Evolutionary conservation across 1,284 basidiomycete species (phyloP).

Genomic region (Puccinia sorghi): DNA sequence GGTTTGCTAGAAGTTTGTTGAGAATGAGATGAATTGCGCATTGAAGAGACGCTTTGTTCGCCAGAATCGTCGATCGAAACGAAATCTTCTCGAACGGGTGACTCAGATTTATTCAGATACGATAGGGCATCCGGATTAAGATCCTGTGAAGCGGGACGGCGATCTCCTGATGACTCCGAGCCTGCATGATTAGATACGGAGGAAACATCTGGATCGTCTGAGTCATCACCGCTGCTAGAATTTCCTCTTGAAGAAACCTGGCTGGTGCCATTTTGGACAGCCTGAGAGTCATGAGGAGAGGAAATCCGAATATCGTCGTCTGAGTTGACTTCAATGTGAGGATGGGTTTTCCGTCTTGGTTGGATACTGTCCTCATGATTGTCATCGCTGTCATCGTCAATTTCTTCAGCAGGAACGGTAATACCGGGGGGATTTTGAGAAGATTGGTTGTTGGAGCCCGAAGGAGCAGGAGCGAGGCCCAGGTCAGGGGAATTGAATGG

Average conservation of each 20-base stretch:
- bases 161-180: constrained; percentile 2
- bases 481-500: background rate
- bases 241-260: background rate
- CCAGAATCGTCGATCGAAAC: constrained; percentile 15
- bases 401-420: background rate
- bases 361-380: constrained; percentile 6
- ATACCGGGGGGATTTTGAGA: background rate
- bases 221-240: constrained; percentile 5
- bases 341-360: background rate
- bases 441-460: constrained; percentile 5
- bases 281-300: background rate
- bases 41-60: background rate
- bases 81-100: background rate
- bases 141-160: constrained; percentile 3
- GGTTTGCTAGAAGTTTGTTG: background rate
- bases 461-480: background rate
- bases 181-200: background rate
- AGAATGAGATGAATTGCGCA: background rate
- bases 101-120: background rate
- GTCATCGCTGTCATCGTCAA: constrained; percentile 1
- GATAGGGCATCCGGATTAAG: background rate
- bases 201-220: background rate
- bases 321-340: constrained; percentile 8
- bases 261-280: background rate
- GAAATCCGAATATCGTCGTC: background rate